Percentiles rank a stretch among this genome's conserved stretches.
These are phyloP conservation scores for Trametes cinnabarina DNA, from an alignment of 768 basidiomycete species.

Conservation along the genomic window DNA sequence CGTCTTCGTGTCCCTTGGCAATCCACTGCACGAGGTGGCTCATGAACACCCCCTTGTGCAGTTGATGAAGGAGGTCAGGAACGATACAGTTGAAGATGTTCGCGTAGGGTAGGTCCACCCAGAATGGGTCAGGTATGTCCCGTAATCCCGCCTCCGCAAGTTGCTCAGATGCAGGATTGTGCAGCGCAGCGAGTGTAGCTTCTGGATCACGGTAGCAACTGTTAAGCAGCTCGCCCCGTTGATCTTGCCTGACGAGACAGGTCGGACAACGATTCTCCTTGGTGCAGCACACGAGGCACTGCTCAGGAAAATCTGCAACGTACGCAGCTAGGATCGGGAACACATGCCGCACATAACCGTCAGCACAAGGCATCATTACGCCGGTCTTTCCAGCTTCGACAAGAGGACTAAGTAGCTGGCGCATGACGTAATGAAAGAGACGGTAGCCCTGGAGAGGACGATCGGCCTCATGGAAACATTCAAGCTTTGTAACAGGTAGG, in stretches of 20 bases:
- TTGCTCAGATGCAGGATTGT: too few relatives aligned
- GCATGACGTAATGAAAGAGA: slow-evolving; percentile 40
- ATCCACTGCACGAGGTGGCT: too few relatives aligned
- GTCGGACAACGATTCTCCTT: too few relatives aligned
- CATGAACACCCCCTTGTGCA: slow-evolving; percentile 45
- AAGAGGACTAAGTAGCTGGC: slow-evolving; percentile 32
- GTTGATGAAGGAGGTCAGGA: slow-evolving; percentile 44
- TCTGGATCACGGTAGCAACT: too few relatives aligned
- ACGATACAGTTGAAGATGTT: slow-evolving; percentile 40
- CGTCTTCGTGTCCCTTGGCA: slow-evolving; percentile 22
- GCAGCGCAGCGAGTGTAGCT: too few relatives aligned
- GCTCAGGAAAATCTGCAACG: too few relatives aligned
- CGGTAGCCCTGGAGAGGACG: slow-evolving; percentile 23
- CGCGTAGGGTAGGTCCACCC: slow-evolving; percentile 36
- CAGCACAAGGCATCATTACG: slow-evolving; percentile 4
- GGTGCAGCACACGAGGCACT: too few relatives aligned
- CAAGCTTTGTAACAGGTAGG: slow-evolving; percentile 31
- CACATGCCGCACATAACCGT: neutral
- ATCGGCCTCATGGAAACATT: slow-evolving; percentile 20
- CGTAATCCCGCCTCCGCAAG: too few relatives aligned
- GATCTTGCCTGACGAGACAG: too few relatives aligned
- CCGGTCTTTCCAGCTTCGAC: slow-evolving; percentile 22
- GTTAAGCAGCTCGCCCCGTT: too few relatives aligned
- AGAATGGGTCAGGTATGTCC: slow-evolving; percentile 37
- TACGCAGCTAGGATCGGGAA: too few relatives aligned